Evolutionary conservation across 805 yeast genomes (phyloP), one percentile per base, ranked within the genome.

Genomic region (Kregervanrija pseudodelftensis): DNA sequence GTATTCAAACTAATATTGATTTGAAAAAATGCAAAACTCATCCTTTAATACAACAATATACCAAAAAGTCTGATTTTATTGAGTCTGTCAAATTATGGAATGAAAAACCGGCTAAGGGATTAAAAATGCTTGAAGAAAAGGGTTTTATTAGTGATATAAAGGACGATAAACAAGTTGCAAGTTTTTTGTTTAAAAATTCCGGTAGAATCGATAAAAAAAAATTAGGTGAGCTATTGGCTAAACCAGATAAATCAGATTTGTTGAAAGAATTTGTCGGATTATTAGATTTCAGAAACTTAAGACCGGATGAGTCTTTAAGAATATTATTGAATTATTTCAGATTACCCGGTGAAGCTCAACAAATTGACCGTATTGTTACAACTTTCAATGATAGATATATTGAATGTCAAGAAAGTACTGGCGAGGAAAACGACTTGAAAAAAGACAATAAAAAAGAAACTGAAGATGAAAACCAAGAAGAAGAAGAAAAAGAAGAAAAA

Each of bases 261-360:
- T 67, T 91, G 51, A 70, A 70, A 40, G 68, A 74, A 40, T 93
- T 88, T 58, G 76, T 91, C 51, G 68, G 69, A 1, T 63, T 79
- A 44, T 83, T 91, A 60, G 91, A 90, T 46, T 90, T 90, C 59
- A 68, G 71, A 33, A 83, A 77, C 14, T 68, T 85, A 53, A 73
- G 99, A 57, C 91, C 95, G 2, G 99, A 93, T 63, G 97, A 91
- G 63, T 96, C 96, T 0, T 69, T 93, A 42, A 75, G 99, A 56
- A 72, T 85, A 45, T 63, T 93, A 48, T 70, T 95, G 52, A 84
- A 85, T 45, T 77, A 85, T 15, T 91, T 93, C 59, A 77, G 99
- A 61, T 72, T 93, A 40, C 98, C 98, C 1, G 99, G 99, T 48
- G 99, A 93, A 65, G 85, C 97, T 0, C 98, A 89, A 58, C 96